These are phyloP conservation scores for Dioscorea zingiberensis DNA, from an alignment of 106 monocot species.

Conservation along the genomic window DNA sequence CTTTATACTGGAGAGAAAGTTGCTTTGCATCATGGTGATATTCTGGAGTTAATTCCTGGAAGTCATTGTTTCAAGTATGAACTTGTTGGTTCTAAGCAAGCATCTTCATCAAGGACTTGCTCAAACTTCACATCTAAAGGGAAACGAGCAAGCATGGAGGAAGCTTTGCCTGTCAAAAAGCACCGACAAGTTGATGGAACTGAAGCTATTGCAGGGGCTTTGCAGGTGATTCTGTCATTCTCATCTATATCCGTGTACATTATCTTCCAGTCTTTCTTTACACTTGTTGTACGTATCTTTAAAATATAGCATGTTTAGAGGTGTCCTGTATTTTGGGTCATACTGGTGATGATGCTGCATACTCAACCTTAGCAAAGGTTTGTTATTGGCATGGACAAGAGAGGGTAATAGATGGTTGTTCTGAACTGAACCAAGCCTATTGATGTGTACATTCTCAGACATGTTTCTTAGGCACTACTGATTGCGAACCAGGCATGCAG, in stretches of 20 bases:
- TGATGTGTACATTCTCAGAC: too few species aligned
- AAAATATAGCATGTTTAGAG: too few species aligned
- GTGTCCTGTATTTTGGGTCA: too few species aligned
- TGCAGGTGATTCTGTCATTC: constrained; percentile 28
- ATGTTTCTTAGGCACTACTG: too few species aligned
- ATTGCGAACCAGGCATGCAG: too few species aligned
- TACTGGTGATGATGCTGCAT: too few species aligned
- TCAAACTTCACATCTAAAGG: constrained; percentile 18
- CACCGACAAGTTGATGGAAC: constrained; percentile 36
- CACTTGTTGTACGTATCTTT: too few species aligned
- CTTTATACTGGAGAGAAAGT: constrained; percentile 46
- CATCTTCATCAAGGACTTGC: constrained; percentile 13
- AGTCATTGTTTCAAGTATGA: constrained; percentile 62
- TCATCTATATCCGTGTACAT: not conserved
- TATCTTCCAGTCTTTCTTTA: too few species aligned
- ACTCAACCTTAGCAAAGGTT: too few species aligned
- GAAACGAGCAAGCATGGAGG: constrained; percentile 25
- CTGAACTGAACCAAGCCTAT: too few species aligned
- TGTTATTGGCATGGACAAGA: too few species aligned
- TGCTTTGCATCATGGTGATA: constrained; percentile 51
- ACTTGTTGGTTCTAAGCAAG: constrained; percentile 17
- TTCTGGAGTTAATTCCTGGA: constrained; percentile 90
- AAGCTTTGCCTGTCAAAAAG: constrained; percentile 9
- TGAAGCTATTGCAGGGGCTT: constrained; percentile 33
- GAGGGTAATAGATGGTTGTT: too few species aligned